Percentiles rank a stretch among this genome's conserved stretches.
Evolutionary conservation across 192 early-diverging fungal genomes (phyloP).

Genomic region (Endogone sp.): DNA sequence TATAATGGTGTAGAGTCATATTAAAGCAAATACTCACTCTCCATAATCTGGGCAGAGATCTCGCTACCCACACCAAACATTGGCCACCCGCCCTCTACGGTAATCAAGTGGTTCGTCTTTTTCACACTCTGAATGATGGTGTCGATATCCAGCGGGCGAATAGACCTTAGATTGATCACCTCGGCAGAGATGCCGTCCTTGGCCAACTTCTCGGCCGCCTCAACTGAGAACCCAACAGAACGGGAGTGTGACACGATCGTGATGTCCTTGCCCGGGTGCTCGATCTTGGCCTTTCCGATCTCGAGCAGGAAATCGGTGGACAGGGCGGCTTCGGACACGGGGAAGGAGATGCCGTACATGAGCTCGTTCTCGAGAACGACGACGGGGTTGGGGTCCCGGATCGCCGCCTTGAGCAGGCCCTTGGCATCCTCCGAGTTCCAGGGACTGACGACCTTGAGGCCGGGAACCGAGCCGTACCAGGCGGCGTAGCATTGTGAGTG

Average conservation of each 20-base stretch:
- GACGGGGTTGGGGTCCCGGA: constrained; percentile 97
- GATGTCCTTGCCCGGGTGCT: constrained; percentile 75
- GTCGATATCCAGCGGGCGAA: constrained; percentile 91
- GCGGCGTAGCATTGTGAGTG: constrained; percentile 98
- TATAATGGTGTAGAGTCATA: too few species aligned
- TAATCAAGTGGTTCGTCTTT: constrained; percentile 96
- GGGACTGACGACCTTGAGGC: constrained; percentile 94
- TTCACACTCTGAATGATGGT: constrained; percentile 91
- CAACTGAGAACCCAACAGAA: constrained; percentile 77
- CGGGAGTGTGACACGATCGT: constrained; percentile 95
- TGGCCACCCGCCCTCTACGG: constrained; percentile 96
- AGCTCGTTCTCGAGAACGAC: constrained; percentile 96
- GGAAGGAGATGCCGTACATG: constrained; percentile 92
- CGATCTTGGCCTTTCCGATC: constrained; percentile 97
- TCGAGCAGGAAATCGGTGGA: constrained; percentile 36
- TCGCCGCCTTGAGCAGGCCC: constrained; percentile 96
- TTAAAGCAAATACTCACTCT: too few species aligned
- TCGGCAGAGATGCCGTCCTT: constrained; percentile 73
- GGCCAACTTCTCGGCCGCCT: constrained; percentile 85
- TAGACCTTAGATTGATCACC: constrained; percentile 98
- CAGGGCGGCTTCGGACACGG: constrained; percentile 72
- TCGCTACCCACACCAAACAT: constrained; percentile 92
- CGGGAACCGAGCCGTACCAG: constrained; percentile 97
- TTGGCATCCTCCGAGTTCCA: constrained; percentile 97
- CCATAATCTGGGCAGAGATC: constrained; percentile 95